A percentile compares a stretch with the other conserved stretches of the same genome.
phyloP scores from a whole-genome alignment of 106 monocot genomes.

The Acanthochlamys bracteata region DNA sequence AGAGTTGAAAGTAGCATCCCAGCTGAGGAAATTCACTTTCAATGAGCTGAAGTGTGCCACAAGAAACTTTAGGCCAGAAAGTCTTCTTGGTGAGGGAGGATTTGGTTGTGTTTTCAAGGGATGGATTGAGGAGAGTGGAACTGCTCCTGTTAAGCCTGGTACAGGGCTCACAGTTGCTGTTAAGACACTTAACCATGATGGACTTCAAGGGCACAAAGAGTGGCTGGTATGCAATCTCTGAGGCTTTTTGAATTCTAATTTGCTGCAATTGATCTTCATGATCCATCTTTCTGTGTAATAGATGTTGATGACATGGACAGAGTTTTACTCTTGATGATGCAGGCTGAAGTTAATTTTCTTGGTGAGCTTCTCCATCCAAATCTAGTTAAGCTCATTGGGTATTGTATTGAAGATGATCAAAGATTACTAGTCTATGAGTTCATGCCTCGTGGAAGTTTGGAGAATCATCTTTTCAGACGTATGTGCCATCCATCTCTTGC shows the following conservation, averaged over 20 bases:
- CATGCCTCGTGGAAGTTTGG: constrained; percentile 73
- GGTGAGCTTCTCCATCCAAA: constrained; percentile 71
- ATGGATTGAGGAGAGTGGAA: constrained; percentile 75
- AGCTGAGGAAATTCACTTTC: constrained; percentile 53
- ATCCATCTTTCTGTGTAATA: neutral
- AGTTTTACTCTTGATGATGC: constrained; percentile 1
- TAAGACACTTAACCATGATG: constrained; percentile 69
- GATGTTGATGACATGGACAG: neutral
- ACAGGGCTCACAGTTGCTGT: constrained; percentile 72
- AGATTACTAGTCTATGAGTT: constrained; percentile 66
- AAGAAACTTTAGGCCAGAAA: constrained; percentile 68
- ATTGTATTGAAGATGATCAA: constrained; percentile 77
- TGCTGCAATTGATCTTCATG: too few species aligned
- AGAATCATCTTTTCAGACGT: constrained; percentile 78
- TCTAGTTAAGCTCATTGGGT: constrained; percentile 66
- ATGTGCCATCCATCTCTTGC: constrained; percentile 15
- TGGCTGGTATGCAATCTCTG: constrained; percentile 45
- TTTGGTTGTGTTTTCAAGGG: constrained; percentile 83
- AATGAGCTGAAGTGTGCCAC: constrained; percentile 63
- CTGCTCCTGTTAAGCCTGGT: constrained; percentile 68
- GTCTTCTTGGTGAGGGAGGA: constrained; percentile 72
- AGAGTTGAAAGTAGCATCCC: constrained; percentile 59
- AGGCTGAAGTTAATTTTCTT: constrained; percentile 84
- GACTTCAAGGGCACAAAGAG: constrained; percentile 78
- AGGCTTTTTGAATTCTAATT: neutral